Conservation (phyloP, 2,329 filamentous ascomycete genomes). For the Diaporthe caulivora region DNA sequence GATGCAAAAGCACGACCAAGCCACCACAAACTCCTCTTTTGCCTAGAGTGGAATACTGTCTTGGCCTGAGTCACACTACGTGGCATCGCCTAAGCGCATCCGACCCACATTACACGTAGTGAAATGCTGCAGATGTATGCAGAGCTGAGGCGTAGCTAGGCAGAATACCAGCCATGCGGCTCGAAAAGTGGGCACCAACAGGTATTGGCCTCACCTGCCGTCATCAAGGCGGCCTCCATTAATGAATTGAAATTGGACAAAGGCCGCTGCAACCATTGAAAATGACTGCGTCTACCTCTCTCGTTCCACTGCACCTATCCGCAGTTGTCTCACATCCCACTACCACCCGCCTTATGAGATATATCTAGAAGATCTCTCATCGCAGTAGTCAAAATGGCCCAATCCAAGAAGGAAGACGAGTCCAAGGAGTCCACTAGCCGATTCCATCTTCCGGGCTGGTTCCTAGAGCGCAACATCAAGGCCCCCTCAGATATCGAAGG, state of each 20-base stretch:
- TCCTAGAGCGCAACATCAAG: constrained; percentile 19
- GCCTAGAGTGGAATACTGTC: neutral
- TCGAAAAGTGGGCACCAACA: constrained; percentile 14
- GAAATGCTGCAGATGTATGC: neutral
- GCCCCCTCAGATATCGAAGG: neutral
- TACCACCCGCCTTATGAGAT: too few species aligned
- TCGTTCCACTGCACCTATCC: too few species aligned
- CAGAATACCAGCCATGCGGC: constrained; percentile 20
- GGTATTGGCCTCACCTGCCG: neutral
- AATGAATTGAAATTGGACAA: neutral
- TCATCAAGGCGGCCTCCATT: neutral
- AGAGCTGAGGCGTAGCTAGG: constrained; percentile 15
- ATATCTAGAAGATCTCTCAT: neutral
- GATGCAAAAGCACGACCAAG: neutral
- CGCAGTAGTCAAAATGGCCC: neutral
- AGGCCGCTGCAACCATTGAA: neutral
- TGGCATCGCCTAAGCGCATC: neutral
- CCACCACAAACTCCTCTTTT: neutral
- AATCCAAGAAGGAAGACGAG: neutral
- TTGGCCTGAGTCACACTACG: constrained; percentile 26
- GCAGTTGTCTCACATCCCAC: neutral
- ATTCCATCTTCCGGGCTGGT: constrained; percentile 2
- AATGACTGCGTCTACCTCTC: neutral
- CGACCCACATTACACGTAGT: constrained; percentile 21
- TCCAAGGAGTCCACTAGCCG: neutral